These are phyloP conservation scores for Talaromyces sp. DNA, from an alignment of 2,329 filamentous ascomycete genomes.

Conservation along the genomic window DNA sequence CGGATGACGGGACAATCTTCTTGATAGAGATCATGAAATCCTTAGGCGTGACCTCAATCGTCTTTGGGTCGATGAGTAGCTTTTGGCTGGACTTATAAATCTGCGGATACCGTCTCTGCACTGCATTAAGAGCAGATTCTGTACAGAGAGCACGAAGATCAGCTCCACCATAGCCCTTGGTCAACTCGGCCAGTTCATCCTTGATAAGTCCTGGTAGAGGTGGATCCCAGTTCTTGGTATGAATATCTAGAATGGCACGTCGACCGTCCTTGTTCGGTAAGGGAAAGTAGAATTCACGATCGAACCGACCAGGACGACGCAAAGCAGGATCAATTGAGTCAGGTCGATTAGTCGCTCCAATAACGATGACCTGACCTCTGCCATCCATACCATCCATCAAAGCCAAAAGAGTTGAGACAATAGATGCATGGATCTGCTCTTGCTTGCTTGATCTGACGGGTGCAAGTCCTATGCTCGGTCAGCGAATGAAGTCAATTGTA, in stretches of 20 bases:
- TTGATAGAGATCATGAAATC: slow-evolving; percentile 98
- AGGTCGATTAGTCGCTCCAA: slow-evolving; percentile 95
- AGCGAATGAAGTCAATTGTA: slow-evolving; percentile 6
- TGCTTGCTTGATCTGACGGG: slow-evolving; percentile 97
- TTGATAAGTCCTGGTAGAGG: slow-evolving; percentile 73
- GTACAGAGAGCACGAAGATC: slow-evolving; percentile 92
- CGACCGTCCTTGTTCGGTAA: slow-evolving; percentile 77
- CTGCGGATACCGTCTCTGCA: slow-evolving; percentile 92
- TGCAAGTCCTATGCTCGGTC: slow-evolving; percentile 57
- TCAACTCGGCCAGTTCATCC: slow-evolving; percentile 72
- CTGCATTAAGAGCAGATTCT: slow-evolving; percentile 90
- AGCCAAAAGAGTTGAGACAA: slow-evolving; percentile 88
- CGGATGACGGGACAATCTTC: slow-evolving; percentile 92
- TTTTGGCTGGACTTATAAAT: slow-evolving; percentile 91
- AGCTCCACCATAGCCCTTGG: slow-evolving; percentile 94
- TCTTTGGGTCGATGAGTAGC: slow-evolving; percentile 77
- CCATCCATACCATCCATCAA: slow-evolving; percentile 98
- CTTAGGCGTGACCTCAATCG: slow-evolving; percentile 81
- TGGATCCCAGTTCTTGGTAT: slow-evolving; percentile 88
- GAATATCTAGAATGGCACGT: slow-evolving; percentile 86
- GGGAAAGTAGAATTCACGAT: slow-evolving; percentile 97
- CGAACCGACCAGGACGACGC: slow-evolving; percentile 87
- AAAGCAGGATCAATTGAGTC: slow-evolving; percentile 97
- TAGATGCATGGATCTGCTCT: slow-evolving; percentile 97
- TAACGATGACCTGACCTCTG: slow-evolving; percentile 96